These are phyloP conservation scores for Nasturtium officinale DNA, from an alignment of 345 rosid species.

Conservation along the genomic window DNA sequence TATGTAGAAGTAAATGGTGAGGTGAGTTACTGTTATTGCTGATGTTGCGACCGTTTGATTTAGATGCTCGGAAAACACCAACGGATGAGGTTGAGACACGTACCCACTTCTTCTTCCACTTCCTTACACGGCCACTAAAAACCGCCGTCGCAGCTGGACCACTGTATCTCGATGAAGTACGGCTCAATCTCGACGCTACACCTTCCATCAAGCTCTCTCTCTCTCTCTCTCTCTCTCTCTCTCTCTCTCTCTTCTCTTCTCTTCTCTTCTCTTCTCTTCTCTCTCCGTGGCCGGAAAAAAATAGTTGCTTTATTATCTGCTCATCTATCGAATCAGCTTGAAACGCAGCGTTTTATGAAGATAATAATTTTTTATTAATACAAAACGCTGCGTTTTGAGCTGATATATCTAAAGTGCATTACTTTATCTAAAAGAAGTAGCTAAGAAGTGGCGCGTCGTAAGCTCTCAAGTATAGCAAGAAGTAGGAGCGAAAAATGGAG, in stretches of 20 bases:
- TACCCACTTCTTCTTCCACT: conserved; percentile 99
- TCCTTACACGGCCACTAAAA: conserved; percentile 88
- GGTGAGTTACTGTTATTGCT: conserved; percentile 38
- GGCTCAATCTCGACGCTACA: conserved; percentile 81
- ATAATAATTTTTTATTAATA: background rate
- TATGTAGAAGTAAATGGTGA: conserved; percentile 73
- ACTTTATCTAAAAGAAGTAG: conserved; percentile 34
- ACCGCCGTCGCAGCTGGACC: conserved; percentile 70
- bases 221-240: no score
- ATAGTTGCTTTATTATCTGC: conserved; percentile 21
- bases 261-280: conserved; percentile 1
- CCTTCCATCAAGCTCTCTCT: conserved; percentile 71
- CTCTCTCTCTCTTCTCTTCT: no score
- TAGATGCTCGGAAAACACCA: conserved; percentile 46
- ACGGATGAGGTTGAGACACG: conserved; percentile 61
- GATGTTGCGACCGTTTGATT: conserved; percentile 57
- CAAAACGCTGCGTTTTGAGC: conserved; percentile 1
- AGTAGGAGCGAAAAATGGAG: conserved; percentile 56
- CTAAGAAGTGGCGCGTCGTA: conserved; percentile 31
- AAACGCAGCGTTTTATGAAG: conserved; percentile 8
- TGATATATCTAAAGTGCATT: background rate
- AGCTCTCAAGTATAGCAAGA: conserved; percentile 1
- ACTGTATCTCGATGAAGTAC: conserved; percentile 73
- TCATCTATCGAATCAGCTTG: background rate
- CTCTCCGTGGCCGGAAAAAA: conserved; percentile 12